Conservation (phyloP, 1,139 yeast genomes). For the Geotrichum siamense region DNA sequence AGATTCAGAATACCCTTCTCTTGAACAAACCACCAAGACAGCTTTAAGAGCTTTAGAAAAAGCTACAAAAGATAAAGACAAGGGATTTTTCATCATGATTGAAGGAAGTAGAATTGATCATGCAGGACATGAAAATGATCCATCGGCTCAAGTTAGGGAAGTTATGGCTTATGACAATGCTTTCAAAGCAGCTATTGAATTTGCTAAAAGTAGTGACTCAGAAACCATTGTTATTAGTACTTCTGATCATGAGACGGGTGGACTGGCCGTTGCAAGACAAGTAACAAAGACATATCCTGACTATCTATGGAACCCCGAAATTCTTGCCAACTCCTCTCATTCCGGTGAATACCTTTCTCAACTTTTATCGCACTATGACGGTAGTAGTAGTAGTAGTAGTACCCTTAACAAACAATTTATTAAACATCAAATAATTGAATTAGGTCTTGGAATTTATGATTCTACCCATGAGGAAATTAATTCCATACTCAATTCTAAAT, state of each 20-base stretch:
- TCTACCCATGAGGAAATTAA: conserved; percentile 45
- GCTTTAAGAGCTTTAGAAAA: conserved; percentile 59
- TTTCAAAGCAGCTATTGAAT: conserved; percentile 59
- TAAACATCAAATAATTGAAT: conserved; percentile 43
- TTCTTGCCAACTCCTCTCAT: conserved; percentile 54
- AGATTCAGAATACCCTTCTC: conserved; percentile 52
- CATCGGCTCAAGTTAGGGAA: conserved; percentile 79
- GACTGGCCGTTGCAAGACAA: conserved; percentile 72
- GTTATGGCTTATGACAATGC: conserved; percentile 72
- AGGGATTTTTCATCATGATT: conserved; percentile 72
- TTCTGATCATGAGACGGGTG: conserved; percentile 91
- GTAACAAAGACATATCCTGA: conserved; percentile 47
- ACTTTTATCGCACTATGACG: conserved; percentile 35
- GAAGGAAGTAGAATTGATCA: conserved; percentile 91
- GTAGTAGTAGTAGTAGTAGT: conserved; percentile 29
- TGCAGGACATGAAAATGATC: conserved; percentile 85
- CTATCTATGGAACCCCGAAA: conserved; percentile 74
- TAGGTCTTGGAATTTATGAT: conserved; percentile 55
- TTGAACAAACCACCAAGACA: conserved; percentile 63
- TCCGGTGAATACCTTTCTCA: conserved; percentile 61
- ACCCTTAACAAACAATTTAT: too few relatives aligned
- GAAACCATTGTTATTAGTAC: conserved; percentile 74
- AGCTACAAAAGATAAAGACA: conserved; percentile 59
- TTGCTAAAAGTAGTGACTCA: conserved; percentile 53
- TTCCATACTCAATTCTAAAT: conserved; percentile 25